These are phyloP conservation scores for Chytriomyces hyalinus DNA, from an alignment of 192 early-diverging fungal species.

Conservation along the genomic window DNA sequence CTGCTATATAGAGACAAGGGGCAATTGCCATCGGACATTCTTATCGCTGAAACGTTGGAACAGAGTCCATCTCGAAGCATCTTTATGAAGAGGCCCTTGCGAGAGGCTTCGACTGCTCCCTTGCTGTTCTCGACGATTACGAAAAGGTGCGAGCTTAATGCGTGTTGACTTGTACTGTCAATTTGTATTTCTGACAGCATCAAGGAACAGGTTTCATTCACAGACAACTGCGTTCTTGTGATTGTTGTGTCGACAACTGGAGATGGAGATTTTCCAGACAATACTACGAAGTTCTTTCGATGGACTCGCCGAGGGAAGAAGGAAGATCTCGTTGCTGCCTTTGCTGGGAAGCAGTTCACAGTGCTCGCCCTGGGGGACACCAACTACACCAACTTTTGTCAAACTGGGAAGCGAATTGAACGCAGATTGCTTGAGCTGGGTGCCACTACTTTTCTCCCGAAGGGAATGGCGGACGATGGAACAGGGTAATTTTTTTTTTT, in stretches of 20 bases:
- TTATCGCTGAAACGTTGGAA: background rate
- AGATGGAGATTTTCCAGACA: conserved; percentile 96
- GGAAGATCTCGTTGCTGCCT: conserved; percentile 51
- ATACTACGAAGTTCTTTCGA: conserved; percentile 88
- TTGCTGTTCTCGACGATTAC: conserved; percentile 75
- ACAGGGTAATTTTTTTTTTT: conserved; percentile 64
- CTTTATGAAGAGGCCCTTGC: conserved; percentile 75
- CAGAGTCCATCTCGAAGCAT: conserved; percentile 86
- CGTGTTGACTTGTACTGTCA: background rate
- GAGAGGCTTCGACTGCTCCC: conserved; percentile 68
- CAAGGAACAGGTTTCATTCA: conserved; percentile 48
- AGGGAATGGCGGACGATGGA: conserved; percentile 89
- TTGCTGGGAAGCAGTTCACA: conserved; percentile 68
- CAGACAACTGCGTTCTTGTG: conserved; percentile 64
- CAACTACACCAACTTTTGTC: conserved; percentile 93
- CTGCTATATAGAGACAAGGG: background rate
- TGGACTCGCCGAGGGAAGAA: conserved; percentile 66
- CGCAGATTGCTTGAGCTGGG: conserved; percentile 77
- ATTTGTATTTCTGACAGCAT: conserved; percentile 30
- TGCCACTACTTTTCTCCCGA: conserved; percentile 73
- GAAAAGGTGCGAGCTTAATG: conserved; percentile 51
- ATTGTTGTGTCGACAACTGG: conserved; percentile 91
- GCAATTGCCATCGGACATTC: background rate
- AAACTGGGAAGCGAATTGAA: conserved; percentile 81
- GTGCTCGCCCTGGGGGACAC: conserved; percentile 82